Percentiles rank a stretch among this genome's conserved stretches.
These are phyloP conservation scores for Diplocarpon rosae DNA, from an alignment of 2,329 filamentous ascomycete species.

Conservation along the genomic window DNA sequence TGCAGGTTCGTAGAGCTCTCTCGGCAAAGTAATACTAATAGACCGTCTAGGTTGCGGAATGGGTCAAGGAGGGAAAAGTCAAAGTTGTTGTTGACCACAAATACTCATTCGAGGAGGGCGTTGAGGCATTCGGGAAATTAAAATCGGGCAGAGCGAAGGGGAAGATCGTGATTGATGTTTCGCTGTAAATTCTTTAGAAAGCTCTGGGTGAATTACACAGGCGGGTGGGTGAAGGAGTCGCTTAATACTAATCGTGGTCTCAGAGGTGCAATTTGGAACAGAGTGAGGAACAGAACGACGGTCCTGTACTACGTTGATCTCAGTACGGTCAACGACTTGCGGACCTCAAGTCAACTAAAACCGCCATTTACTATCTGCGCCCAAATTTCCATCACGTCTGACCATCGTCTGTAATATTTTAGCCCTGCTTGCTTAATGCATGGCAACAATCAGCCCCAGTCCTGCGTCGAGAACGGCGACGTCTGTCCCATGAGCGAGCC, in stretches of 20 bases:
- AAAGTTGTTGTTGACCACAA: conserved; percentile 43
- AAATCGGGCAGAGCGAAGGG: conserved; percentile 45
- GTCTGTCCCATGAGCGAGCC: conserved; percentile 27
- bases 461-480: conserved; percentile 33
- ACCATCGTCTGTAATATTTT: not conserved
- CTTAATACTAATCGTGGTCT: too few relatives aligned
- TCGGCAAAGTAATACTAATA: too few relatives aligned
- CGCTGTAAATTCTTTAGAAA: not conserved
- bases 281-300: too few relatives aligned
- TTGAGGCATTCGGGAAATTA: conserved; percentile 47
- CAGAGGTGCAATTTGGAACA: too few relatives aligned
- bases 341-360: too few relatives aligned
- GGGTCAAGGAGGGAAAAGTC: conserved; percentile 48
- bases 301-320: too few relatives aligned
- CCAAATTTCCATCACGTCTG: not conserved
- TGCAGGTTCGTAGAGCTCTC: too few relatives aligned
- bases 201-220: not conserved
- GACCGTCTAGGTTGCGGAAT: conserved; percentile 32
- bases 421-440: not conserved
- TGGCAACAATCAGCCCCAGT: conserved; percentile 29
- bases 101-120: conserved; percentile 44
- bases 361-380: too few relatives aligned
- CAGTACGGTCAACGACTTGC: too few relatives aligned
- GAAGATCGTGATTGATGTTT: conserved; percentile 39
- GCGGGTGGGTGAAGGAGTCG: not conserved